Evolutionary conservation across 2,329 filamentous ascomycete genomes (phyloP), one percentile per base, ranked within the genome.

Genomic region (Curvularia spicifera): DNA sequence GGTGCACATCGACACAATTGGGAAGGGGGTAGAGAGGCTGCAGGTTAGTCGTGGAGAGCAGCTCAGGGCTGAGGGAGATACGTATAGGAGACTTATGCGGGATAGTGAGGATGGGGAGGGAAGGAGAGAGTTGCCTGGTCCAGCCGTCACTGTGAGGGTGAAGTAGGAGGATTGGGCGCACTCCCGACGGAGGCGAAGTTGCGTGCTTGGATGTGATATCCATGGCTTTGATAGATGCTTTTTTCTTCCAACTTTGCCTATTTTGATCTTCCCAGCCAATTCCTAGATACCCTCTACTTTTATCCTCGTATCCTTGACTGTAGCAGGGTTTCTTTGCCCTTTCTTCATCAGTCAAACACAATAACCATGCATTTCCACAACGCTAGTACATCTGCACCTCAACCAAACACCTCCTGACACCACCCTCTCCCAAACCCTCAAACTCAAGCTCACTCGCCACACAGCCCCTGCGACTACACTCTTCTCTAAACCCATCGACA

Each of bases 1-100:
- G 50, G 87, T 91, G 42, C 90, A 95, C 71, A 87, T 95, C 40
- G 87, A 91, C 65, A 88, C 87, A 55, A 92, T 95, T 60, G 83
- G 89, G 56, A 80, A 86, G 48, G 89, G 89, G 0, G 86, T 93
- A 1, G 89, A 93, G 74, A 82, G 91, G 61, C 78, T 95, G 59
- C 87, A 91, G 72, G 77, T 79, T 22, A 87, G 88, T 46, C 81
- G 90, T 58, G 82, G 84, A 42, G 83, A 85, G 60, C 84, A 86
- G 18, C 79, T 84, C 53, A 82, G 80, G 29, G 76, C 85, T 15
- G 87, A 90, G 78, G 81, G 86, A 42, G 84, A 89, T n/a, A 65
- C 51, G 1, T 66, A 69, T 29, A 53, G 60, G 45, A 69, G 53
- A 37, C 53, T 66, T 29, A 49, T 74, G 18, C 53, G 63, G n/a